phyloP scores from a whole-genome alignment of 2,329 filamentous ascomycete species.

The Trichoderma breve region DNA sequence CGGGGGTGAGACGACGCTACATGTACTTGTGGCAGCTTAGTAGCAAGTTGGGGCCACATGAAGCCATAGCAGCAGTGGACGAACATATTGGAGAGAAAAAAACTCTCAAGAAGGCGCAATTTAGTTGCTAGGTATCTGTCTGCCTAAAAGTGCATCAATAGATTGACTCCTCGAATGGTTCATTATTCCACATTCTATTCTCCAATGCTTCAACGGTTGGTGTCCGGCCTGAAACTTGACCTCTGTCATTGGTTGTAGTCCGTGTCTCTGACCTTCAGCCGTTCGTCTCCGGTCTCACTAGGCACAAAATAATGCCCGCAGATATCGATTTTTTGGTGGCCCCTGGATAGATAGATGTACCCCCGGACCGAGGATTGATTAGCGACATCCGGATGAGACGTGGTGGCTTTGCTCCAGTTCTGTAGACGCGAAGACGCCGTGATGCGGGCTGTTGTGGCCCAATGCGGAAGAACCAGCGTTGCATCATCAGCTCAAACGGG shows the following conservation, averaged over 20 bases:
- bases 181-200: background rate
- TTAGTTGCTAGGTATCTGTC: background rate
- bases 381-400: background rate
- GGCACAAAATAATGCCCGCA: background rate
- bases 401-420: background rate
- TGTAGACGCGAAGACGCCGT: background rate
- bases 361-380: background rate
- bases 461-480: slow-evolving; percentile 4
- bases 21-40: background rate
- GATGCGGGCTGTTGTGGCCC: background rate
- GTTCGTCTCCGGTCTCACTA: background rate
- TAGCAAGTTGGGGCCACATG: background rate
- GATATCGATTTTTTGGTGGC: background rate
- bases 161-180: background rate
- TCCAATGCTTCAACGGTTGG: background rate
- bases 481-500: slow-evolving; percentile 6
- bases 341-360: background rate
- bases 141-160: background rate
- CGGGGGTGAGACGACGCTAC: background rate
- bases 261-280: background rate
- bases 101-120: background rate
- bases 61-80: background rate
- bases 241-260: background rate
- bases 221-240: background rate
- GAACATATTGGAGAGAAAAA: background rate